A percentile compares a stretch with the other conserved stretches of the same genome.
Evolutionary conservation across 108 stramenopile genomes (phyloP).

Genomic region (Nitzschia palea): DNA sequence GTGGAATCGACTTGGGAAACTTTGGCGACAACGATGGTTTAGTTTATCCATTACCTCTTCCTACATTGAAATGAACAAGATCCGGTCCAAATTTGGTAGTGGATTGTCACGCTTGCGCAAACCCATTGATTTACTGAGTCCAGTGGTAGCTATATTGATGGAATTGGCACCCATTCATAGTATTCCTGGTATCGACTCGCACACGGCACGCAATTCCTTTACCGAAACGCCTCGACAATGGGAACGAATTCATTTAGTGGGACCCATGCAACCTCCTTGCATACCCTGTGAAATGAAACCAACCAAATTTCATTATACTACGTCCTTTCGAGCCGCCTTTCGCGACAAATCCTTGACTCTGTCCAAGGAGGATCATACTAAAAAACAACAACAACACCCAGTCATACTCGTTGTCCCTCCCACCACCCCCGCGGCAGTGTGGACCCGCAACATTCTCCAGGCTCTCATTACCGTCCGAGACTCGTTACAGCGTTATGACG

Average conservation of each 20-base stretch:
- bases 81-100: constrained; percentile 5
- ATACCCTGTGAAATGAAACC: constrained; percentile 4
- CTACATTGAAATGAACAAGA: constrained; percentile 18
- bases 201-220: neutral
- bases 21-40: constrained; percentile 10
- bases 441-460: constrained; percentile 19
- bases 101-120: constrained; percentile 5
- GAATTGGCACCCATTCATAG: constrained; percentile 6
- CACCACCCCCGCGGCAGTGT: neutral
- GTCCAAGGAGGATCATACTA: neutral
- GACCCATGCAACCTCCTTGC: constrained; percentile 4
- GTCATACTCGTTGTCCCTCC: constrained; percentile 17
- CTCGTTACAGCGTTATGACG: constrained; percentile 20
- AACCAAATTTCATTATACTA: neutral
- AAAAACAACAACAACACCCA: neutral
- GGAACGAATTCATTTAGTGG: neutral
- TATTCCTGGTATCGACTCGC: neutral
- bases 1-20: constrained; percentile 9
- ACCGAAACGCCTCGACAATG: neutral
- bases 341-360: too few relatives aligned
- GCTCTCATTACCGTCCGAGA: constrained; percentile 7
- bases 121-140: constrained; percentile 15
- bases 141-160: constrained; percentile 17
- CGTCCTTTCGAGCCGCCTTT: too few relatives aligned
- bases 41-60: constrained; percentile 16